Conservation (phyloP, 495 filamentous ascomycete genomes). For the Thermochaetoides thermophila region DNA sequence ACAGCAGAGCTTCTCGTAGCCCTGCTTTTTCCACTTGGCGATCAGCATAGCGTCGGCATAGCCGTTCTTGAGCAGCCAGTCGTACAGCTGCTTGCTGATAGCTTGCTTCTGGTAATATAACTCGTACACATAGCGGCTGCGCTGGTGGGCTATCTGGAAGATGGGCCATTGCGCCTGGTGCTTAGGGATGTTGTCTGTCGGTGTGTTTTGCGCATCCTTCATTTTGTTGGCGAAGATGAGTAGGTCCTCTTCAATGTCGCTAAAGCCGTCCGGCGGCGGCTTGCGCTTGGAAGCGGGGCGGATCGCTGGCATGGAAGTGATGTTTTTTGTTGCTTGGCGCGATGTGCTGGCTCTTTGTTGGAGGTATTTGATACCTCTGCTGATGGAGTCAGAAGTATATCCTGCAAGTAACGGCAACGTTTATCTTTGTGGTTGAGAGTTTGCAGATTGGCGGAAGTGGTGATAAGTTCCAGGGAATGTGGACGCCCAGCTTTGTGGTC, state of each 20-base stretch:
- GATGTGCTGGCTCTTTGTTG: too few species aligned
- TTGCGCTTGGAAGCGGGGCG: conserved; percentile 66
- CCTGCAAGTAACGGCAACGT: too few species aligned
- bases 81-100: conserved; percentile 80
- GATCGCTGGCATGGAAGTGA: conserved; percentile 56
- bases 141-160: conserved; percentile 93
- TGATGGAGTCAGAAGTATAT: too few species aligned
- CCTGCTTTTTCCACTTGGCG: conserved; percentile 99
- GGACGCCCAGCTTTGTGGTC: too few species aligned
- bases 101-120: conserved; percentile 97
- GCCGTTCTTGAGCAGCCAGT: conserved; percentile 90
- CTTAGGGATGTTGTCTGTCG: conserved; percentile 40
- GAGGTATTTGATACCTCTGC: too few species aligned
- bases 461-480: too few species aligned
- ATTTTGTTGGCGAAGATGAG: conserved; percentile 94
- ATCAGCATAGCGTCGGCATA: conserved; percentile 92
- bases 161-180: conserved; percentile 92
- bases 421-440: too few species aligned
- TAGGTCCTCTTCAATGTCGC: conserved; percentile 91
- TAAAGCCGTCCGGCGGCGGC: conserved; percentile 87
- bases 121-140: conserved; percentile 87
- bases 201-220: conserved; percentile 86
- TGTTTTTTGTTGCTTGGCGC: not conserved
- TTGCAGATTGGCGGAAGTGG: too few species aligned
- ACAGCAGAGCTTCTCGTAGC: conserved; percentile 97